Evolutionary conservation across 2,329 filamentous ascomycete genomes (phyloP), one percentile per base, ranked within the genome.

Genomic region (Sclerotiophoma versabilis): DNA sequence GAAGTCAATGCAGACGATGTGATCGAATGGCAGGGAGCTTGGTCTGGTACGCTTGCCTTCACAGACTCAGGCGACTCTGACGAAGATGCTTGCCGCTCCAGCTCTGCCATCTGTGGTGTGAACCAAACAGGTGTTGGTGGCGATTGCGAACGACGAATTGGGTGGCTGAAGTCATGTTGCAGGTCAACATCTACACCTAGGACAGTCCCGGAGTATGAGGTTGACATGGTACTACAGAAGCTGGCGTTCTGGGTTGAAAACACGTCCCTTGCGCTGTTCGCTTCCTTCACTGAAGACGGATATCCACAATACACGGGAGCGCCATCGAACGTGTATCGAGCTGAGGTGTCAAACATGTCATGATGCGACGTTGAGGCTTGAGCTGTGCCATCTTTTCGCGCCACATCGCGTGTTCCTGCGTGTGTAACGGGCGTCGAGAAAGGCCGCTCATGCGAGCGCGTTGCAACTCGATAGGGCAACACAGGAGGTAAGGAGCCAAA

Each of bases 141-240:
- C 26, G 69, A 65, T 33, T 59, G 65, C 10, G 70, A 66, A 41
- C 57, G 62, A 14, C 38, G 56, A 7, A 48, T 44, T 26, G 44
- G 23, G 33, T 47, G 42, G 27, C 52, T 43, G 27, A 59, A 59
- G 2, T 67, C 60, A 27, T 68, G 61, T 33, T 70, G 58, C 32
- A 74, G 57, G 45, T 75, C 72, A 33, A 74, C 54, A 45, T 75
- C 71, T 17, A 74, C 55, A n/a, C 72, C 71, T 4, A 74, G 54
- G 6, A 74, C 66, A 6, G 71, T 69, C 2, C 70, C 66, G 12
- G 72, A 75, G 46, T 74, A 74, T 6, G 64, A 69, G 5, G 70
- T 71, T 22, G 72, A 71, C 49, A 62, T 49, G n/a, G 65, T 69
- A 57, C 70, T 72, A 64, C 70, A 69, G 33, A 72, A 68, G 50